Conservation (phyloP, 2,329 filamentous ascomycete species). For the Boeremia exigua region DNA sequence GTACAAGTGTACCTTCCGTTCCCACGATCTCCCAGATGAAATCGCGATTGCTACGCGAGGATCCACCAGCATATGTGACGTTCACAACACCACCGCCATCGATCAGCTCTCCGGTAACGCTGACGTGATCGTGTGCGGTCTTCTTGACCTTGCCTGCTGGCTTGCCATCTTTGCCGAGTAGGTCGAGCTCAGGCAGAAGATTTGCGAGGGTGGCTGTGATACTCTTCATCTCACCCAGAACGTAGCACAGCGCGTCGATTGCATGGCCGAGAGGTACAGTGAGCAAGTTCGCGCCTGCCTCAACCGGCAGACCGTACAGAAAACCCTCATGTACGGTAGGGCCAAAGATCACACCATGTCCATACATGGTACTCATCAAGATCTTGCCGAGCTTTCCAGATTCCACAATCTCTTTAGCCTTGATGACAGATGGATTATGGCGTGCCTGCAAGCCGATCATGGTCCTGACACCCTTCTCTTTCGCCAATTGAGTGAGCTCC, state of each 20-base stretch:
- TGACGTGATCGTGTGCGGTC: slow-evolving; percentile 38
- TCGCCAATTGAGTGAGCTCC: slow-evolving; percentile 52
- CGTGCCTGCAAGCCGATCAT: slow-evolving; percentile 58
- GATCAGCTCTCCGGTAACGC: slow-evolving; percentile 27
- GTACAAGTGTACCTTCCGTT: slow-evolving; percentile 42
- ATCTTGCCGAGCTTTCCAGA: slow-evolving; percentile 55
- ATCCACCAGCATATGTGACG: slow-evolving; percentile 30
- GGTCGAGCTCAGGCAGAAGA: slow-evolving; percentile 22
- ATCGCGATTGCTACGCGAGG: slow-evolving; percentile 29
- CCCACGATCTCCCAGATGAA: slow-evolving; percentile 50
- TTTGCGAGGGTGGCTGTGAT: slow-evolving; percentile 38
- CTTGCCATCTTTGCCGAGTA: slow-evolving; percentile 31
- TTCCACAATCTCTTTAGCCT: slow-evolving; percentile 52
- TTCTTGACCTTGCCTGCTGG: slow-evolving; percentile 26
- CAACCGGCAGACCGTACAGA: slow-evolving; percentile 58
- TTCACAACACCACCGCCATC: slow-evolving; percentile 34
- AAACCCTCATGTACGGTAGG: slow-evolving; percentile 30
- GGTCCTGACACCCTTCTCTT: slow-evolving; percentile 50
- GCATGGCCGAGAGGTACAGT: slow-evolving; percentile 51
- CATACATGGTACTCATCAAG: slow-evolving; percentile 42
- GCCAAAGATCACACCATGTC: slow-evolving; percentile 31
- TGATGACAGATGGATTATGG: slow-evolving; percentile 49
- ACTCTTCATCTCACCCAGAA: slow-evolving; percentile 36
- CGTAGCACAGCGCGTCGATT: slow-evolving; percentile 39
- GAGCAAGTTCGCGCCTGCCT: slow-evolving; percentile 53